phyloP scores from a whole-genome alignment of 495 filamentous ascomycete species.

The Tuber magnatum region DNA sequence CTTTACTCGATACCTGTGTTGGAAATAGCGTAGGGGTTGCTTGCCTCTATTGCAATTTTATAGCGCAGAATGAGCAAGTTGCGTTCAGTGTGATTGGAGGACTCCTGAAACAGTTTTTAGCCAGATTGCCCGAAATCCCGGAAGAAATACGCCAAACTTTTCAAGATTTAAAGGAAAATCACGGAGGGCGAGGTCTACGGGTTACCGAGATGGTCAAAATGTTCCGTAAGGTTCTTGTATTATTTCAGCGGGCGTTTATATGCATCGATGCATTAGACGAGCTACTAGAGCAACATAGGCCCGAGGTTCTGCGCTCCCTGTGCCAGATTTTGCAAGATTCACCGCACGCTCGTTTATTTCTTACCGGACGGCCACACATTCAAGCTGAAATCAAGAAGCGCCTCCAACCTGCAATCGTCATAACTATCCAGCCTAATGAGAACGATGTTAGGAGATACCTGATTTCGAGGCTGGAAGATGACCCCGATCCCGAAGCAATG shows the following conservation, averaged over 20 bases:
- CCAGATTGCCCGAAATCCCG: neutral
- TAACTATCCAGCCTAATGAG: neutral
- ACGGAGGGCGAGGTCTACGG: neutral
- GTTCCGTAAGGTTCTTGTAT: neutral
- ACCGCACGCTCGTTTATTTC: slow-evolving; percentile 8
- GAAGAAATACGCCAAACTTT: neutral
- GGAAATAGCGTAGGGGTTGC: neutral
- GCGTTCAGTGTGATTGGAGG: neutral
- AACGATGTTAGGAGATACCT: slow-evolving; percentile 16
- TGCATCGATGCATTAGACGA: slow-evolving; percentile 23
- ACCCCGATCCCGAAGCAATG: slow-evolving; percentile 9
- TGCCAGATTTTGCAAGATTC: neutral
- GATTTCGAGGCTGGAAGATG: neutral
- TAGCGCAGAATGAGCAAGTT: neutral
- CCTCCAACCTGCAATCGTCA: neutral
- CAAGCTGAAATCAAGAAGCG: slow-evolving; percentile 1
- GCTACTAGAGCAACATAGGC: slow-evolving; percentile 11
- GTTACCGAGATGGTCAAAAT: neutral
- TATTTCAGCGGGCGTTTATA: slow-evolving; percentile 6
- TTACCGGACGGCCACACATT: slow-evolving; percentile 21
- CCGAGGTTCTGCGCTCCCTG: slow-evolving; percentile 9
- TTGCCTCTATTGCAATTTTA: neutral
- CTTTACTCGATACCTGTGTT: neutral
- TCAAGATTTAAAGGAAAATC: neutral
- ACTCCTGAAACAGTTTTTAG: neutral